A percentile compares a stretch with the other conserved stretches of the same genome.
These are phyloP conservation scores for Calonectria naviculata DNA, from an alignment of 2,329 filamentous ascomycete species.

Conservation along the genomic window DNA sequence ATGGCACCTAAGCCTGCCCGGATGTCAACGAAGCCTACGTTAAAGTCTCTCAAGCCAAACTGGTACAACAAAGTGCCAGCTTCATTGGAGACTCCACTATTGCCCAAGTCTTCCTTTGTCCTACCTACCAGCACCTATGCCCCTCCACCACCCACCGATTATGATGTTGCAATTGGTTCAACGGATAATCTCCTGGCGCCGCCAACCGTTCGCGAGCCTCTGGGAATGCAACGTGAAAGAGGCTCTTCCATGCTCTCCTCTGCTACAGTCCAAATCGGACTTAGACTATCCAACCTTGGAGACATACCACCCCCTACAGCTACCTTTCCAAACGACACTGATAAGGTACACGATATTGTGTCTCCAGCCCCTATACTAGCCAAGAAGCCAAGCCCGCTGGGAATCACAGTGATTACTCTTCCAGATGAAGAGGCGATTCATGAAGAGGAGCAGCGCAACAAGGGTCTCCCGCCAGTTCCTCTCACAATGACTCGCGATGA, in stretches of 20 bases:
- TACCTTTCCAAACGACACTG: constrained; percentile 28
- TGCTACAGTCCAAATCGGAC: constrained; percentile 77
- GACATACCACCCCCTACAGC: constrained; percentile 54
- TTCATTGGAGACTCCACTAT: constrained; percentile 37
- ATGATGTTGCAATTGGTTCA: constrained; percentile 2
- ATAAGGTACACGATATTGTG: constrained; percentile 52
- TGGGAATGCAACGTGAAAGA: constrained; percentile 60
- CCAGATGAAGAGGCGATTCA: constrained; percentile 35
- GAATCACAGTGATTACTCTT: constrained; percentile 39
- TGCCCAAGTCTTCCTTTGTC: constrained; percentile 42
- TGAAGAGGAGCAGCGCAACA: constrained; percentile 35
- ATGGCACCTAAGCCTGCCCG: constrained; percentile 28
- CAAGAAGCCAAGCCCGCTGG: constrained; percentile 37
- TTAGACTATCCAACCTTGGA: constrained; percentile 71
- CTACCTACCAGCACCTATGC: constrained; percentile 62
- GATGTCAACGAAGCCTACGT: constrained; percentile 29
- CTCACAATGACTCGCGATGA: constrained; percentile 26
- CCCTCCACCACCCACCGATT: constrained; percentile 25
- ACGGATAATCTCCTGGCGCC: constrained; percentile 46
- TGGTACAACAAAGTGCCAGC: constrained; percentile 41
- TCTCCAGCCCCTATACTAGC: constrained; percentile 40
- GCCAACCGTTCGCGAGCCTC: constrained; percentile 54
- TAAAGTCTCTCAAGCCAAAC: constrained; percentile 38
- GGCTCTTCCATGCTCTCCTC: constrained; percentile 73
- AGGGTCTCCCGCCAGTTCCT: constrained; percentile 49